Evolutionary conservation across 257 asterid genomes (phyloP), one percentile per base, ranked within the genome.

Genomic region (Nicotiana noctiflora): DNA sequence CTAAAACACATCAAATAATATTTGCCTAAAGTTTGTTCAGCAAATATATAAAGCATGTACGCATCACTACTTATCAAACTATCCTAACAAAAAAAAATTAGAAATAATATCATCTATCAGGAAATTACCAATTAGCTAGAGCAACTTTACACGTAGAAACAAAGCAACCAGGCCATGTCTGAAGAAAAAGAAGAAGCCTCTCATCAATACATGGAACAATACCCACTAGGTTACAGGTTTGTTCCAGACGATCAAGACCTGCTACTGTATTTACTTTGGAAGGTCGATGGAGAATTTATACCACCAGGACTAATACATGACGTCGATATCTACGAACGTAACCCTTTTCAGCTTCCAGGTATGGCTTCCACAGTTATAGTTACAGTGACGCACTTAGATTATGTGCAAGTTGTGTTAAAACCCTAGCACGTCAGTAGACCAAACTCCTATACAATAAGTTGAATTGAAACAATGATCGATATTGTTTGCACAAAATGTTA

Each of bases 341-440:
- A 40, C 49, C 79, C 80, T 7, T 53, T 34, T 70, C 17, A 70
- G 5, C 59, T 80, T 56, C 79, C 79, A 53, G 83, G 79, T 32
- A 49, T 19, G 7, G 1, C 13, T 11, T 15, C 8, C 10, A 2
- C 2, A 27, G 29, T 27, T 2, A 40, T 11, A 40, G 10, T 37
- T 17, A 4, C 11, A 10, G 6, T 14, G 2, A 51, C 56, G 56
- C 13, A 51, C 56, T 51, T 40, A 51, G 2, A 13, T 11, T 51
- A 13, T 51, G 18, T 14, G 18, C 18, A 13, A 12, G 5, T 13
- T 51, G 15, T 13, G 12, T 51, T 7, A 7, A 8, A 40, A 40
- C 11, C 11, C 46, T 40, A 40, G 46, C 11, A 8, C 0, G 10
- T 7, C 46, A 6, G 10, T 37, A 37, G 46, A 37, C 46, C 46